phyloP scores from a whole-genome alignment of 768 basidiomycete genomes.

The Clathrus columnatus region DNA sequence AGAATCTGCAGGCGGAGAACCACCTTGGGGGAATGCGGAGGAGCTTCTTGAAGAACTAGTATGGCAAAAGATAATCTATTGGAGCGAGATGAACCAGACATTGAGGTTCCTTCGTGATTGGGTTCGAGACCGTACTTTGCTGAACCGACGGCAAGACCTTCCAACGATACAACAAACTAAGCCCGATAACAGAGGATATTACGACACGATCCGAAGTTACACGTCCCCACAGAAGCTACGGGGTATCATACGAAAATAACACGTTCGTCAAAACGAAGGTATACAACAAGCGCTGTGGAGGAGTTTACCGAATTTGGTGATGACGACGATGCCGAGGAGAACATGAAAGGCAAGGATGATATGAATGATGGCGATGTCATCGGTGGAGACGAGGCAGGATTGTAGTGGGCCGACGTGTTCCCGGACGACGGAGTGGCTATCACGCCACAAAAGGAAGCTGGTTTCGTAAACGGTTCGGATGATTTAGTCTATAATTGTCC shows the following conservation, averaged over 20 bases:
- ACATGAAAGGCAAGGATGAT: constrained; percentile 28
- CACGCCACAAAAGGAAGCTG: constrained; percentile 19
- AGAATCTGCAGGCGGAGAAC: constrained; percentile 35
- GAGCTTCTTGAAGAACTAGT: constrained; percentile 79
- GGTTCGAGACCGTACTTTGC: constrained; percentile 97
- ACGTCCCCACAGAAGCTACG: constrained; percentile 81
- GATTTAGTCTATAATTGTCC: constrained; percentile 12
- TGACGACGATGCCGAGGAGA: constrained; percentile 32
- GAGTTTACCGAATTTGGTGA: constrained; percentile 28
- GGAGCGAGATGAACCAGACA: constrained; percentile 90
- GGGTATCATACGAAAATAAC: constrained; percentile 80
- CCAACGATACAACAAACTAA: constrained; percentile 45
- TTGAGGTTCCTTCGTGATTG: constrained; percentile 91
- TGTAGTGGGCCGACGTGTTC: constrained; percentile 87
- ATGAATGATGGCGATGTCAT: constrained; percentile 23
- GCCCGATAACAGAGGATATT: constrained; percentile 24
- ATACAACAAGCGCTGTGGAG: constrained; percentile 42
- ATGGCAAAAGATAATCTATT: constrained; percentile 80
- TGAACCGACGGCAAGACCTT: constrained; percentile 73
- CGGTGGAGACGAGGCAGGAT: constrained; percentile 25
- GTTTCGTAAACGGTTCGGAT: constrained; percentile 5
- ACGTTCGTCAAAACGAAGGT: constrained; percentile 74
- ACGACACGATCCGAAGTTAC: constrained; percentile 39
- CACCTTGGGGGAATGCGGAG: constrained; percentile 56
- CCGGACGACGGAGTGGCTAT: constrained; percentile 38